A percentile compares a stretch with the other conserved stretches of the same genome.
phyloP scores from a whole-genome alignment of 2,329 filamentous ascomycete species.

The Paracoccidioides lutzii region DNA sequence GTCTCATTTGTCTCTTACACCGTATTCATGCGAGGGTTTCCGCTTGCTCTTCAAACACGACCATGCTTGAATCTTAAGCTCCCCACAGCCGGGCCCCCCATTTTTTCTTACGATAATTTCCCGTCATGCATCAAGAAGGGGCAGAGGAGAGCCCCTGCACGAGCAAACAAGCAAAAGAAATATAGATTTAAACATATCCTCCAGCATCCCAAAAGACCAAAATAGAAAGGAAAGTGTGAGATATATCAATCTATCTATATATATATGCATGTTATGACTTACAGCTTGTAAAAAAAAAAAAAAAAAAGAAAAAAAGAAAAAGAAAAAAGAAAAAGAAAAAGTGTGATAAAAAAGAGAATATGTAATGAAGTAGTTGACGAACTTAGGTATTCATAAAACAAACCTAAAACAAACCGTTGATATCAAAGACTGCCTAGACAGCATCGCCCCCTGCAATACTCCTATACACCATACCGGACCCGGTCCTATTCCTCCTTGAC shows the following conservation, averaged over 20 bases:
- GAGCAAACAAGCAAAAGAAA: background rate
- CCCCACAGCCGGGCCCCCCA: background rate
- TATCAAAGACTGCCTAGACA: constrained; percentile 4
- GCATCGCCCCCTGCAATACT: constrained; percentile 35
- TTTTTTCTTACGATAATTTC: background rate
- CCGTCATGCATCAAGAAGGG: background rate
- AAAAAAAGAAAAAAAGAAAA: too few relatives aligned
- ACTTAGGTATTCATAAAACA: background rate
- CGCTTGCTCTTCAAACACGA: background rate
- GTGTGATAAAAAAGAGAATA: too few relatives aligned
- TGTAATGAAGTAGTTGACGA: too few relatives aligned
- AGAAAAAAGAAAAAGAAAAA: too few relatives aligned
- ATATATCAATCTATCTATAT: too few relatives aligned
- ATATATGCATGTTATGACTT: too few relatives aligned
- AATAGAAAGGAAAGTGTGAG: too few relatives aligned
- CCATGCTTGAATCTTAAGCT: background rate
- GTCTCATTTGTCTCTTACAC: too few relatives aligned
- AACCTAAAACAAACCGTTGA: constrained; percentile 2
- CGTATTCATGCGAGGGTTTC: background rate
- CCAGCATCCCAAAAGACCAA: background rate
- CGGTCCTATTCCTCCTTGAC: constrained; percentile 28
- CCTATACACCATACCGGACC: constrained; percentile 42
- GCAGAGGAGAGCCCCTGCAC: background rate
- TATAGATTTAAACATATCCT: background rate
- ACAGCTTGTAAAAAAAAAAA: too few relatives aligned